Conservation (phyloP, 2,329 filamentous ascomycete species). For the Rhexocercosporidium sp. region DNA sequence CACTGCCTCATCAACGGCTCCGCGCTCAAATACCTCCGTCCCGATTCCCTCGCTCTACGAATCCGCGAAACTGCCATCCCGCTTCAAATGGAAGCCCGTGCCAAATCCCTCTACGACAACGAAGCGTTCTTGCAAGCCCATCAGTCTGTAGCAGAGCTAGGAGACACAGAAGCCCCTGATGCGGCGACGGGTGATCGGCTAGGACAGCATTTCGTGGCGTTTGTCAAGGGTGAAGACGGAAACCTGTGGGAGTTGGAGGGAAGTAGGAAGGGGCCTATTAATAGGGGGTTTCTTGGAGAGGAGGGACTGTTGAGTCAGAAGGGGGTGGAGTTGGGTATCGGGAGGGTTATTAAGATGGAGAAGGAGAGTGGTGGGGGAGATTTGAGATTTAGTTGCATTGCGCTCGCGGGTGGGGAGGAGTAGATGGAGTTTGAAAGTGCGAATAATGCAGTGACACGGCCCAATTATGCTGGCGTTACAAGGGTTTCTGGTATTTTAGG, state of each 20-base stretch:
- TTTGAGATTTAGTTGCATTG: slow-evolving; percentile 41
- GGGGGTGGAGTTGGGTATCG: slow-evolving; percentile 70
- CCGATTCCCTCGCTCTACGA: slow-evolving; percentile 43
- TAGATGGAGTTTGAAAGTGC: neutral
- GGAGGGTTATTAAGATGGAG: slow-evolving; percentile 42
- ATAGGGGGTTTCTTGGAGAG: slow-evolving; percentile 57
- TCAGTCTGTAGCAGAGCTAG: slow-evolving; percentile 73
- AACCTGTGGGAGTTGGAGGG: slow-evolving; percentile 74
- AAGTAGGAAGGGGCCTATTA: slow-evolving; percentile 67
- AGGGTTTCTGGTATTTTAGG: too few species aligned
- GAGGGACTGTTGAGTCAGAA: slow-evolving; percentile 77
- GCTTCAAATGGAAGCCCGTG: slow-evolving; percentile 68
- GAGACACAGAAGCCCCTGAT: slow-evolving; percentile 77
- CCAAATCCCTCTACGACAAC: slow-evolving; percentile 78
- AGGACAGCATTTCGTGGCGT: slow-evolving; percentile 96
- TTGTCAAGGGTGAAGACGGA: slow-evolving; percentile 75
- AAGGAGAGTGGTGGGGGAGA: slow-evolving; percentile 31
- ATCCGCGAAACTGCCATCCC: slow-evolving; percentile 64
- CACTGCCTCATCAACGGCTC: slow-evolving; percentile 83
- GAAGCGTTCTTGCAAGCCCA: slow-evolving; percentile 79
- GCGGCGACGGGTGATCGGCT: slow-evolving; percentile 71
- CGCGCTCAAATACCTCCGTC: slow-evolving; percentile 59
- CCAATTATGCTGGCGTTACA: too few species aligned
- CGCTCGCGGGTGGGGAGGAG: slow-evolving; percentile 26
- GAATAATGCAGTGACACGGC: neutral